These are phyloP conservation scores for Termitomyces sp. DNA, from an alignment of 768 basidiomycete genomes.

Conservation along the genomic window DNA sequence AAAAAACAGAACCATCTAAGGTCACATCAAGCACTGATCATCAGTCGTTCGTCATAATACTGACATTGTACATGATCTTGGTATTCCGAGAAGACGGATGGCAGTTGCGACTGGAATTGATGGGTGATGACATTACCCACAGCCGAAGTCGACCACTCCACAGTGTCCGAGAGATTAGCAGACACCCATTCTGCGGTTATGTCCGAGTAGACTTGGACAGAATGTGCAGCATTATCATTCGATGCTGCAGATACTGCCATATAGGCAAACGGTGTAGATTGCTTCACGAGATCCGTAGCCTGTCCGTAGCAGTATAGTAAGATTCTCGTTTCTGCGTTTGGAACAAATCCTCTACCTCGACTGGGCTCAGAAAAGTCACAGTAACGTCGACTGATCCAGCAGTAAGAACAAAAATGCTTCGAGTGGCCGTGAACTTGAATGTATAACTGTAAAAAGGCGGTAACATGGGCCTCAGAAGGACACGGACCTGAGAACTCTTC, in stretches of 20 bases:
- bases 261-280: conserved; percentile 63
- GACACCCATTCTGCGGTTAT: conserved; percentile 53
- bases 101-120: conserved; percentile 49
- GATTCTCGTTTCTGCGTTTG: neutral
- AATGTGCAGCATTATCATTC: conserved; percentile 44
- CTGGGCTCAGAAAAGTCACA: conserved; percentile 62
- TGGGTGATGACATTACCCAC: conserved; percentile 44
- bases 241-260: conserved; percentile 47
- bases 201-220: conserved; percentile 56
- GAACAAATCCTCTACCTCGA: conserved; percentile 43
- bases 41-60: neutral
- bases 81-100: conserved; percentile 44
- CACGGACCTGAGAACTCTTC: conserved; percentile 48
- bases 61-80: conserved; percentile 56
- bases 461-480: neutral
- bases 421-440: conserved; percentile 62
- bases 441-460: neutral
- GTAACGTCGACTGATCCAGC: conserved; percentile 64
- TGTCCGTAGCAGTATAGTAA: conserved; percentile 15
- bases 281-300: conserved; percentile 58
- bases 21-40: conserved; percentile 4
- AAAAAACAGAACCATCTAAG: conserved; percentile 61
- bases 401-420: conserved; percentile 57
- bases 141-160: conserved; percentile 55
- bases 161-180: conserved; percentile 40